Evolutionary conservation across 768 basidiomycete genomes (phyloP), one percentile per base, ranked within the genome.

Genomic region (Rhodotorula sphaerocarpa): DNA sequence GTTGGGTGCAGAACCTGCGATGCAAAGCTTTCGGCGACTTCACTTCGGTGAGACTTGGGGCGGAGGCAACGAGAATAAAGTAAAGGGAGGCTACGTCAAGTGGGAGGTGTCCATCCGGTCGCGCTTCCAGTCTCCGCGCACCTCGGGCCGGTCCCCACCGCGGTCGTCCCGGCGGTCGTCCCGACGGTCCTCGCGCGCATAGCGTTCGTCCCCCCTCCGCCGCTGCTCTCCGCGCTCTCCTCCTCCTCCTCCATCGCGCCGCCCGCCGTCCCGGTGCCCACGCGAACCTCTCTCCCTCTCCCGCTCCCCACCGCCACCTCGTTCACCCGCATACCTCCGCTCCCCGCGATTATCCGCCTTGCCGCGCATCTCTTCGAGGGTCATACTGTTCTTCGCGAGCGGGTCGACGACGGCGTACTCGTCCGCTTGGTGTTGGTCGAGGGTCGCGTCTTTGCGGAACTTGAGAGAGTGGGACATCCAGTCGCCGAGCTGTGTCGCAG

Each of bases 371-470:
- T 68, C 67, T 34, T 57, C 62, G 47, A 68, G 61, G 14, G 67
- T 61, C 7, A 42, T 28, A 5, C 27, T n/a, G 44, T 55, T 60
- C 57, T 68, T 68, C 10, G 63, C 34, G 50, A 68, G 59, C n/a
- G 67, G 67, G 28, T 68, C 67, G 53, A 53, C 43, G 15, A 62
- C 56, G 12, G 59, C 50, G 63, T 68, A 68, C 48, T 68, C 67
- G 63, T 68, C 67, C 52, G 58, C 51, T 6, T 30, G 36, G 59
- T 68, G 39, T 10, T 50, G 67, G 52, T 73, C 70, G 31, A 66
- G 57, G 0, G 72, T 73, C 3, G 69, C 72, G 57, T 73, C 72
- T 45, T 73, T 73, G 34, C 72, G 50, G 62, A 73, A 73, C 27
- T 60, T 60, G 59, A 73, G 66, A 42, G 67, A 59, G 58, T 73